Percentiles rank a stretch among this genome's conserved stretches.
These are phyloP conservation scores for Turnera subulata DNA, from an alignment of 345 rosid species.

Conservation along the genomic window DNA sequence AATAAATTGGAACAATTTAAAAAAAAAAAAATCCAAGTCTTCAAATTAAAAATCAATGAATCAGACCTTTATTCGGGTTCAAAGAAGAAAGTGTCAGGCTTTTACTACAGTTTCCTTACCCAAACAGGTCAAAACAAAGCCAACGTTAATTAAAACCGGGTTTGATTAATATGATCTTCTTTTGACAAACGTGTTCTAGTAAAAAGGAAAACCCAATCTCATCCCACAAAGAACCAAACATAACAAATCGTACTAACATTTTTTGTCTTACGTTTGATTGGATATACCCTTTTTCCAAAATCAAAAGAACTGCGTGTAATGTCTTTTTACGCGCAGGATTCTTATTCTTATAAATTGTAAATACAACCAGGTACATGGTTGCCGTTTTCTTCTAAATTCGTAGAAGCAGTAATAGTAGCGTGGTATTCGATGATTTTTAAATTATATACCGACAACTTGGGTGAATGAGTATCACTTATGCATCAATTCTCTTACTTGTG, in stretches of 20 bases:
- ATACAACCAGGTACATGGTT: too few species aligned
- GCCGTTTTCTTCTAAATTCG: too few species aligned
- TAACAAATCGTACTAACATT: constrained; percentile 1
- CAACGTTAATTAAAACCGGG: neutral
- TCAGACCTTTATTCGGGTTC: constrained; percentile 18
- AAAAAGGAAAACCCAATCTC: too few species aligned
- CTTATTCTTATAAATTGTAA: constrained; percentile 13
- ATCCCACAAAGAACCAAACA: too few species aligned
- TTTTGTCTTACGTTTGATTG: constrained; percentile 13
- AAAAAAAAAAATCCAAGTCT: constrained; percentile 15
- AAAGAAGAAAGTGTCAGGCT: constrained; percentile 26
- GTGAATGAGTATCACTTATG: neutral
- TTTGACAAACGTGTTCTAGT: too few species aligned
- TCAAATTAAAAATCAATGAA: constrained; percentile 24
- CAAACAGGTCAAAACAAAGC: constrained; percentile 30
- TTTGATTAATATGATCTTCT: constrained; percentile 5
- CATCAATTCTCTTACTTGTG: neutral
- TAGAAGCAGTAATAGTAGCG: too few species aligned
- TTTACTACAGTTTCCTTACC: constrained; percentile 33
- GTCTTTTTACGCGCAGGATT: constrained; percentile 20
- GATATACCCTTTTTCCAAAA: constrained; percentile 14
- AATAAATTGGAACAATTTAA: constrained; percentile 29
- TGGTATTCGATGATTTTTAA: too few species aligned
- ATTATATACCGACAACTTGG: too few species aligned
- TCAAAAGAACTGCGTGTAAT: neutral